A percentile compares a stretch with the other conserved stretches of the same genome.
phyloP scores from a whole-genome alignment of 1,284 basidiomycete genomes.

The Pseudozyma flocculosa region DNA sequence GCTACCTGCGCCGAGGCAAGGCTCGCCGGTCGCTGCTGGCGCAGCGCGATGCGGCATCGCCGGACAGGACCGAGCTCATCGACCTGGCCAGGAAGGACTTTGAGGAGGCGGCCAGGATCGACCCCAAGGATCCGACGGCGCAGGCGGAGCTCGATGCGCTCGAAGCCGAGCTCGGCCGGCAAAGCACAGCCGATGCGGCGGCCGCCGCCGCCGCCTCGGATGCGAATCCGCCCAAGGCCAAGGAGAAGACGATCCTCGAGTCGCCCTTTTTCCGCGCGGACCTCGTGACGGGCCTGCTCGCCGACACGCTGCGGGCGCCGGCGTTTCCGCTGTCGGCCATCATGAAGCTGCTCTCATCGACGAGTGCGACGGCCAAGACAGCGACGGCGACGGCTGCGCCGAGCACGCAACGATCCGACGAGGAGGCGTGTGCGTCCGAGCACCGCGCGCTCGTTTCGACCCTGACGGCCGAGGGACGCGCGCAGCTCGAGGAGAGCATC shows the following conservation, averaged over 20 bases:
- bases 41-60: not conserved
- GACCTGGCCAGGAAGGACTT: not conserved
- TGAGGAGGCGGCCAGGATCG: not conserved
- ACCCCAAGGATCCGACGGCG: not conserved
- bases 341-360: conserved; percentile 17
- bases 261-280: conserved; percentile 35
- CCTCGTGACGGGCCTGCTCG: conserved; percentile 28
- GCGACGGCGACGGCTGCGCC: too few species aligned
- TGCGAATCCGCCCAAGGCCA: not conserved
- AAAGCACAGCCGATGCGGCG: too few species aligned
- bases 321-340: conserved; percentile 24
- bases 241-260: conserved; percentile 29
- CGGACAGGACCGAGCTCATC: not conserved
- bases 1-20: not conserved
- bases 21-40: not conserved
- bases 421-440: conserved; percentile 1
- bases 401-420: too few species aligned
- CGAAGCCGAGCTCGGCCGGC: not conserved
- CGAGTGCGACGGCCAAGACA: conserved; percentile 12
- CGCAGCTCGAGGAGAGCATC: conserved; percentile 14
- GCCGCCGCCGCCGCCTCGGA: not conserved
- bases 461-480: conserved; percentile 12
- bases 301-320: conserved; percentile 20
- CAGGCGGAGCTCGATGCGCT: not conserved
- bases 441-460: not conserved